Base-by-base conservation (phyloP, 345 rosid species). In the Excoecaria cochinchinensis region DNA sequence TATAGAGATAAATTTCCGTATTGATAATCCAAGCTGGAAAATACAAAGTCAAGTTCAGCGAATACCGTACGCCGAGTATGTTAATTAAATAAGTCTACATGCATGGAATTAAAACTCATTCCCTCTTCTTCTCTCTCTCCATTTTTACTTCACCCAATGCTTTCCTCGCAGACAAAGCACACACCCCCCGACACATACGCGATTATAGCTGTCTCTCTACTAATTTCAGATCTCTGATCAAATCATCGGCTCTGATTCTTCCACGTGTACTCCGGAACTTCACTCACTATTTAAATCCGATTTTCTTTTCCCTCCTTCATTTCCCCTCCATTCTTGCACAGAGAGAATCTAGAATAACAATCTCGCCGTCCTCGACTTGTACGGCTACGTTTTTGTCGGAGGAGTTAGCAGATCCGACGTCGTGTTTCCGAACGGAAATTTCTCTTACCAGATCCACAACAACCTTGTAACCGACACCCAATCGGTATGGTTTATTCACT, bases 51-150 rank as follows among this genome's bases (percentile, higher is more conserved):
- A 47, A 21, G 4, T 6, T 73, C 84, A 73, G 71, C 82, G 74
- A 71, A 58, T 46, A 76, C 81, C 76, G 74, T 76, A 78, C 84
- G 86, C 86, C 77, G 71, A 5, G 55, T 57, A 76, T 24, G 7
- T 22, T 21, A 58, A 44, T 38, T 57, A 67, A 62, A 62, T 13
- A 73, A 78, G 4, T 12, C 78, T 12, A 51, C 53, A 50, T 39
- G 61, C 79, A 76, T 36, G 50, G 12, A 3, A 75, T 36, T 61
- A 38, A 46, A 73, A 38, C 82, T 72, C 31, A 31, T 22, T 24
- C 9, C 5, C 19, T 48, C 19, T 21, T 10, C 31, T 36, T 21
- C 13, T 1, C 13, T 5, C 17, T 56, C 2, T 15, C 3, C 71
- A 15, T 15, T 22, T 44, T 59, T 3, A 6, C 25, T 63, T 39